Evolutionary conservation across 1,284 basidiomycete genomes (phyloP), one percentile per base, ranked within the genome.

Genomic region (Peniophora sp.): DNA sequence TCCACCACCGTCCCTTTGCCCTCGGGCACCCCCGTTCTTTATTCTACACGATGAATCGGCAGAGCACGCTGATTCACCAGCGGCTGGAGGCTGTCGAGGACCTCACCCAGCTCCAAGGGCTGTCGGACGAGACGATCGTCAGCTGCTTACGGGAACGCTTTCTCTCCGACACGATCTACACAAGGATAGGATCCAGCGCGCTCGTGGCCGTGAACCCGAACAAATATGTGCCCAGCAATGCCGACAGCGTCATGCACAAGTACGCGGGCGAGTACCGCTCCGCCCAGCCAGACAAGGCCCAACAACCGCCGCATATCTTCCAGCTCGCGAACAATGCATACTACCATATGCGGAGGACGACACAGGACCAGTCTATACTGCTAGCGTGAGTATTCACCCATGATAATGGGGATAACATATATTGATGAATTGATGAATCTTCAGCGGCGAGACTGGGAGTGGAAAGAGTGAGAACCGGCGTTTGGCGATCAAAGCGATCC

Each of bases 311-410:
- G 3, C 86, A 89, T 63, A 84, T 98, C 50, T 98, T 96, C 67
- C 85, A 92, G 56, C 75, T 91, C 36, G 89, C 91, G 6, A 87
- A 93, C 63, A 87, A 89, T 70, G 87, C 92, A 11, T 98, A 97
- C 71, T 97, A 94, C 67, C 93, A 98, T 70, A 97, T 98, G 93
- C 78, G 84, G 48, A 76, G 96, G 57, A 98, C 95, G 0, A 81
- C 83, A 1, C 92, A 97, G 71, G 96, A 99, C 68, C 94, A 98
- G 70, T 83, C 85, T 53, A 78, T 99, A 37, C 65, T 96, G 35
- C 74, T 96, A 57, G 88, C 74, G 92, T 94, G 65, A 58, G 83
- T 50, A 50, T 42, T 50, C 44, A 48, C 46, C 47, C 46, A 36
- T 51, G n/a, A n/a, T 36, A 22, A 24, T 49, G 18, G 5, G 20